Percentiles rank a stretch among this genome's conserved stretches.
Evolutionary conservation across 208 protist species (phyloP).

Genomic region (Eutreptiella sp.): DNA sequence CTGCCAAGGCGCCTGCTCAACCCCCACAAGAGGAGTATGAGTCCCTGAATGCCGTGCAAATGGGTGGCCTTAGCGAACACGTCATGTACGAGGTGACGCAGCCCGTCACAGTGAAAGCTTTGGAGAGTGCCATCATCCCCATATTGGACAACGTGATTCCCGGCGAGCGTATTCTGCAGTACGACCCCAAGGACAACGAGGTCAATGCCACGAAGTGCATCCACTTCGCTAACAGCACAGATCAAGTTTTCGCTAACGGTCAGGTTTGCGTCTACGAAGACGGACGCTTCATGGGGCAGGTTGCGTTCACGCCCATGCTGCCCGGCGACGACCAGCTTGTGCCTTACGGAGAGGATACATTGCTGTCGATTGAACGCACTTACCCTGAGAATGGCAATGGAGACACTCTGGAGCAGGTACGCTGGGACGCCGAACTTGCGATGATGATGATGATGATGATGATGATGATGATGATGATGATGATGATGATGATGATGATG

Average conservation of each 20-base stretch:
- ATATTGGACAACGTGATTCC: not conserved
- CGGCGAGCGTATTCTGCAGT: constrained; percentile 22
- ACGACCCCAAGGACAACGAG: constrained; percentile 5
- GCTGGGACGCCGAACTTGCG: too few species aligned
- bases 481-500: too few species aligned
- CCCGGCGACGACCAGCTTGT: constrained; percentile 27
- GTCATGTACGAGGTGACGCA: constrained; percentile 10
- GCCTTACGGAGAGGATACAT: constrained; percentile 15
- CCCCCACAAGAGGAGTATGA: too few species aligned
- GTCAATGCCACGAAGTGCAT: not conserved
- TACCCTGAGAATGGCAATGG: too few species aligned
- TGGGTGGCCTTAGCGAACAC: too few species aligned
- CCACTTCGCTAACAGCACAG: constrained; percentile 2
- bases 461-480: too few species aligned
- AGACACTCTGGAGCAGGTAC: too few species aligned
- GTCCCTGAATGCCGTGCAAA: too few species aligned
- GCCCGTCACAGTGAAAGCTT: not conserved
- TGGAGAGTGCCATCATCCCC: not conserved
- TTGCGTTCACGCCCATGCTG: constrained; percentile 25
- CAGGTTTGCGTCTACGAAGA: not conserved
- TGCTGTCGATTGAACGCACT: too few species aligned
- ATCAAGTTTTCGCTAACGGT: constrained; percentile 7
- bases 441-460: too few species aligned
- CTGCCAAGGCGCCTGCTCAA: too few species aligned
- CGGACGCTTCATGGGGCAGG: constrained; percentile 11